Conservation (phyloP, 164 flowering plant genomes). For the Paratinospora sagittata region DNA sequence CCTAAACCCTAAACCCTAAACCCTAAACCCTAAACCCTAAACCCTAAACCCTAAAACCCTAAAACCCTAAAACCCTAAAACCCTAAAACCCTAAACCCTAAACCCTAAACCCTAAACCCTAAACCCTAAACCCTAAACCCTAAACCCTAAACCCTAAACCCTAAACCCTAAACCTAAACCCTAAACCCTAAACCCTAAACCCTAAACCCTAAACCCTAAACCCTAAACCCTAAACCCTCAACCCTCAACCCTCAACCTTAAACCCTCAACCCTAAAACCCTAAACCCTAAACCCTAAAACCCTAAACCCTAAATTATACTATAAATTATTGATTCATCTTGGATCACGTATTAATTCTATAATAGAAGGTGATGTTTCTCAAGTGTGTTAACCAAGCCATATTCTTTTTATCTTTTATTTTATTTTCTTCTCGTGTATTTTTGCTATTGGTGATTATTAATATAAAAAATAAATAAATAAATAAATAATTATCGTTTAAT, state of each 20-base stretch:
- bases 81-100: conserved; percentile 11
- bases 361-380: too few relatives aligned
- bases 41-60: conserved; percentile 1
- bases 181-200: conserved; percentile 22
- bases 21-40: conserved; percentile 4
- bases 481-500: too few relatives aligned
- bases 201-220: conserved; percentile 16
- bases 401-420: too few relatives aligned
- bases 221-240: conserved; percentile 14
- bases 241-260: conserved; percentile 17
- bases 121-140: conserved; percentile 18
- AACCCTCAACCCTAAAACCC: conserved; percentile 15
- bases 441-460: too few relatives aligned
- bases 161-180: conserved; percentile 16
- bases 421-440: too few relatives aligned
- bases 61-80: too few relatives aligned
- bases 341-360: too few relatives aligned
- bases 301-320: conserved; percentile 11
- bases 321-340: too few relatives aligned
- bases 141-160: conserved; percentile 18
- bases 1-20: conserved; percentile 8
- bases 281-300: conserved; percentile 18
- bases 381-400: too few relatives aligned
- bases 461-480: too few relatives aligned
- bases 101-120: conserved; percentile 14